Evolutionary conservation across 1,139 yeast genomes (phyloP), one percentile per base, ranked within the genome.

Genomic region (Taphrina flavorubra): DNA sequence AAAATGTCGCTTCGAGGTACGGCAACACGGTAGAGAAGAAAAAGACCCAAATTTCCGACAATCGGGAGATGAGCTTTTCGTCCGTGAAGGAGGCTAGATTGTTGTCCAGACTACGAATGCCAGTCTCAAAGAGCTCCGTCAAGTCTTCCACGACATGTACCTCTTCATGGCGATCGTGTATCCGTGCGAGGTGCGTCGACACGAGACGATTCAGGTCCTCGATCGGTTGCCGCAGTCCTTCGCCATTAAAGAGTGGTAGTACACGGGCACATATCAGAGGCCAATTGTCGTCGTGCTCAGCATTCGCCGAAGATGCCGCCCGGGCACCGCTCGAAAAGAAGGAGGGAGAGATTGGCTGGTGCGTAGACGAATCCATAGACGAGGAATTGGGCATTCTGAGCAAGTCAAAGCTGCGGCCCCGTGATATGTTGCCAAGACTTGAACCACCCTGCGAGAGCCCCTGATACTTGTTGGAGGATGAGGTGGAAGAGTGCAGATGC

Each of bases 171-270:
- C 78, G 79, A 68, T 79, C 80, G 10, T 81, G 75, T 65, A 83
- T 77, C 6, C 83, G 77, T 25, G 79, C 79, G 37, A 85, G 72
- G 75, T 84, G 85, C 70, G 83, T 76, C 34, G 80, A 77, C 0
- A 85, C 82, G 62, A 85, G 77, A 59, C 80, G 81, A 73, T 85
- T 85, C 56, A 84, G 77, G 74, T 86, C 88, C 71, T 86, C 89
- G 6, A 86, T 81, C 0, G 88, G 86, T 0, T 82, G 81, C 25
- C 82, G 77, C 46, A 85, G 74, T 6, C 79, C 78, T 37, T 83
- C 86, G 25, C 85, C 83, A 64, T 79, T 78, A 72, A 85, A 86
- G 10, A 86, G 72, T 0, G 87, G 85, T 37, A 81, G 74, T 0
- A 83, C 79, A 8, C 81, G 75, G 2, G 81, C 76, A 34, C 81